Evolutionary conservation across 441 rosid genomes (phyloP).

Genomic region (Hura crepitans): DNA sequence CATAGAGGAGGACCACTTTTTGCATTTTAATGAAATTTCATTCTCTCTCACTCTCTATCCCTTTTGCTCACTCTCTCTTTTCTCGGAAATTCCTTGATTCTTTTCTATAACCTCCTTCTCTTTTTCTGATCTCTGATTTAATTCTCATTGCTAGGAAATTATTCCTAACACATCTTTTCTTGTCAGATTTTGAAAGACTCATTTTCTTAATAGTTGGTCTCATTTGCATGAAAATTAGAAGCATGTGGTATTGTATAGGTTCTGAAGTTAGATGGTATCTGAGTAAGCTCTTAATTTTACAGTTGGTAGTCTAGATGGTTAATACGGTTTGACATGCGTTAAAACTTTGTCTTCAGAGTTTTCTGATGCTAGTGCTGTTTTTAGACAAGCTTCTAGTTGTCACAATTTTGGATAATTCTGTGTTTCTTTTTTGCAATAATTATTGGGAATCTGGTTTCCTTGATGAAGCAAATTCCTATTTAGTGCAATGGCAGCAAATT

Average conservation of each 20-base stretch:
- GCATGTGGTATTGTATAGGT: not conserved
- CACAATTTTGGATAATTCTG: not conserved
- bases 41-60: no score
- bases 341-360: not conserved
- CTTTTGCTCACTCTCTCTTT: no score
- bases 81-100: no score
- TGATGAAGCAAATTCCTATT: not conserved
- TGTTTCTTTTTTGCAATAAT: conserved; percentile 4
- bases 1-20: no score
- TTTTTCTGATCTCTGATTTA: no score
- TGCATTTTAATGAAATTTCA: no score
- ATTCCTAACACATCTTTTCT: not conserved
- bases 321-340: not conserved
- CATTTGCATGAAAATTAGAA: not conserved
- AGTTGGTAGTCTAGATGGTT: not conserved
- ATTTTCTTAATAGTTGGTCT: not conserved
- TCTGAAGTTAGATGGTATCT: not conserved
- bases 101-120: no score
- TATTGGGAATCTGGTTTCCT: not conserved
- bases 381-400: not conserved
- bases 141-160: no score
- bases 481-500: not conserved
- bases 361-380: not conserved
- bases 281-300: not conserved
- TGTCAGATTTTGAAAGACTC: not conserved